phyloP scores from a whole-genome alignment of 2,329 filamentous ascomycete species.

The Pseudopithomyces maydicus region DNA sequence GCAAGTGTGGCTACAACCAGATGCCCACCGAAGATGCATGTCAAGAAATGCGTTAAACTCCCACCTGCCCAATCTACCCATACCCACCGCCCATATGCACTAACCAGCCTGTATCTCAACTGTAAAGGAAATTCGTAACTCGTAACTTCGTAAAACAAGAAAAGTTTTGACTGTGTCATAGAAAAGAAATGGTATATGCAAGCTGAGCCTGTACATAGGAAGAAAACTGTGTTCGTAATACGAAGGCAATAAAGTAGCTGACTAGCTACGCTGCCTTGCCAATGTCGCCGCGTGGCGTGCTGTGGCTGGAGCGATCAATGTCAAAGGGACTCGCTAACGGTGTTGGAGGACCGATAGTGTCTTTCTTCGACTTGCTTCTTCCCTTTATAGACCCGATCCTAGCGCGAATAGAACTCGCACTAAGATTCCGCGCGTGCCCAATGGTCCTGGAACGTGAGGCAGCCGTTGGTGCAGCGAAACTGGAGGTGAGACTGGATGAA shows the following conservation, averaged over 20 bases:
- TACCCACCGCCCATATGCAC: neutral
- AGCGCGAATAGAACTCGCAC: conserved; percentile 27
- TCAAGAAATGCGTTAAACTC: neutral
- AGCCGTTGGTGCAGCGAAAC: conserved; percentile 7
- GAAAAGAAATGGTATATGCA: neutral
- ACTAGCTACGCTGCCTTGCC: conserved; percentile 15
- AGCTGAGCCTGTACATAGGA: neutral
- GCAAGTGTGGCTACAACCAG: no score
- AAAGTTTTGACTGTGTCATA: neutral
- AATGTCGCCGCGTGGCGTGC: conserved; percentile 6
- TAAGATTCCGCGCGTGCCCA: conserved; percentile 28
- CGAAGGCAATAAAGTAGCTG: neutral
- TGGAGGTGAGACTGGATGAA: conserved; percentile 3
- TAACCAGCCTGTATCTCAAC: neutral
- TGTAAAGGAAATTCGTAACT: conserved; percentile 5
- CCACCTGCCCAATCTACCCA: neutral
- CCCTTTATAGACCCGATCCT: conserved; percentile 24
- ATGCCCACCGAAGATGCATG: neutral
- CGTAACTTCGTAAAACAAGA: conserved; percentile 3
- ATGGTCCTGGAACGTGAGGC: conserved; percentile 8
- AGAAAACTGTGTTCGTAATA: neutral
- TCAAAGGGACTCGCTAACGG: conserved; percentile 28
- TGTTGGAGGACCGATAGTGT: conserved; percentile 30
- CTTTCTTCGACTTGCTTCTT: conserved; percentile 26
- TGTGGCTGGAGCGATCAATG: conserved; percentile 10